Base-by-base conservation (phyloP, 2,329 filamentous ascomycete species). In the Nemania sp. region DNA sequence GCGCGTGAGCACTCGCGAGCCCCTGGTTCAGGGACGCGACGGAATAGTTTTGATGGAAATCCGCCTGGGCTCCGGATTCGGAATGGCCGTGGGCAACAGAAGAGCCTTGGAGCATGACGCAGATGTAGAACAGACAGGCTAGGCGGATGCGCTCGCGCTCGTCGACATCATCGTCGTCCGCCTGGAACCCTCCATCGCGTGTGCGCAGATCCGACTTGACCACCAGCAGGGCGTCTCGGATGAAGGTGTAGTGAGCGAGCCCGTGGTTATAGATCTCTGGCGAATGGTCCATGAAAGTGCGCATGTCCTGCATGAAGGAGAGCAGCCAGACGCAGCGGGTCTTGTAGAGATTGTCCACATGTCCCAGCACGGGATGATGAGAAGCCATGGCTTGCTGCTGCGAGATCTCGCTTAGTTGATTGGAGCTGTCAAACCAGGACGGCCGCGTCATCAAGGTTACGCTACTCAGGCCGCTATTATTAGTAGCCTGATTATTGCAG, bases 351-450 rank as follows among this genome's bases (percentile, higher is more conserved):
- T 56, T 63, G n/a, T 18, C 57, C 7, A 54, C 3, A 9, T 60
- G 52, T 15, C 57, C 52, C 3, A 60, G 42, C 4, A 60, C 47
- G 3, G 60, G 57, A 18, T 60, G 57, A 18, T 60, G 25, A 29
- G 60, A 18, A 10, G 25, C 15, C 20, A 53, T 46, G 9, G 57
- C 21, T 17, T 63, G 60, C 32, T 63, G 60, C 32, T 29, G 25
- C 25, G 60, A 60, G 29, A 63, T 63, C 37, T 63, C 51, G 21
- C 57, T 49, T 45, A 63, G 25, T 32, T 60, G 56, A 50, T 63
- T 63, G 2, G 60, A 60, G 32, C 60, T 63, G 25, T 63, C 60
- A 13, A 63, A 63, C 60, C 57, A 63, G 6, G 60, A 63, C 15
- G 57, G 60, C 29, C 57, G 47, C 0, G 52, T 50, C 60, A 63